Evolutionary conservation across 768 basidiomycete species (phyloP).

Genomic region (Leccinellum rugosiceps): DNA sequence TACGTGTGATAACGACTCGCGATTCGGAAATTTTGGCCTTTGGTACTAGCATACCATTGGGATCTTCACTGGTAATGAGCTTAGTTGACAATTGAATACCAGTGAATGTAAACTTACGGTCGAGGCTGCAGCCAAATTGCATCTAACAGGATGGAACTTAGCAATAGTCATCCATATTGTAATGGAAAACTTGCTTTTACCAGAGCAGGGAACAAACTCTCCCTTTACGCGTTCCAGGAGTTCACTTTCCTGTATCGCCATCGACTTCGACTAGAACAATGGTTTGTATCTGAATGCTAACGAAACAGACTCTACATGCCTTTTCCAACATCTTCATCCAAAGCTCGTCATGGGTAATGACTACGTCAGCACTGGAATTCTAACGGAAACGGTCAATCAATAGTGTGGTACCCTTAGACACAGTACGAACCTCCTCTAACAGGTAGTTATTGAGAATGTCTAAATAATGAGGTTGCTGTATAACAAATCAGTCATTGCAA

Average conservation of each 20-base stretch:
- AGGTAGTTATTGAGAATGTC: constrained; percentile 7
- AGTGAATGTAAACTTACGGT: too few species aligned
- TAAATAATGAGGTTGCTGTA: constrained; percentile 3
- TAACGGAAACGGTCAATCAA: background rate
- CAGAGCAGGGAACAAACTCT: background rate
- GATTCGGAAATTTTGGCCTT: too few species aligned
- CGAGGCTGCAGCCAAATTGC: background rate
- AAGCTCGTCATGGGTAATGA: constrained; percentile 8
- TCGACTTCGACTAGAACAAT: background rate
- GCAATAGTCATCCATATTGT: background rate
- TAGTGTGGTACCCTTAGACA: too few species aligned
- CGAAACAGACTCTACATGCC: background rate
- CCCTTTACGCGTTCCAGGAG: background rate
- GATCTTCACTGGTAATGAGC: background rate
- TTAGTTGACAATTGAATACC: background rate
- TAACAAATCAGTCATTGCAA: background rate
- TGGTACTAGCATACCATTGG: background rate
- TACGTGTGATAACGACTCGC: too few species aligned
- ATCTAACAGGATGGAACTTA: background rate
- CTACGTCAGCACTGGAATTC: constrained; percentile 1
- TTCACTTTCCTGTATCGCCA: background rate
- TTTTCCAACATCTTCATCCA: constrained; percentile 5
- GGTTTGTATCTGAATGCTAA: background rate
- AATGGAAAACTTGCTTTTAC: background rate
- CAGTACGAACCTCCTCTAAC: background rate